Evolutionary conservation across 140 eudicot genomes (phyloP), one percentile per base, ranked within the genome.

Genomic region (Bidens hawaiensis): DNA sequence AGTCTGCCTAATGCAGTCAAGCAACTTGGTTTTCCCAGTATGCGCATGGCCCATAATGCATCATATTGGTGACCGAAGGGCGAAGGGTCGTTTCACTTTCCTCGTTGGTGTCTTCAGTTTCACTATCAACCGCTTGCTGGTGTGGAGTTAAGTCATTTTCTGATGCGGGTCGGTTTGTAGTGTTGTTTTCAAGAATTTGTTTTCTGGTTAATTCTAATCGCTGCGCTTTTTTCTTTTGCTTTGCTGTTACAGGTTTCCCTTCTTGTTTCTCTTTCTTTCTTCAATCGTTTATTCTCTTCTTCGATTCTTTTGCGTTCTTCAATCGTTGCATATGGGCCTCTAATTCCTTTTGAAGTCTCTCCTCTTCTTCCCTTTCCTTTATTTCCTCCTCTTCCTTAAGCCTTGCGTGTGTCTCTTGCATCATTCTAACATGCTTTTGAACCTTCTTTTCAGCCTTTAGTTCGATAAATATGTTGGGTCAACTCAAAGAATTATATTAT

Each of bases 21-120:
- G 98, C 64, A 91, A 72, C 71, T 91, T 87, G 50, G 98, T 91
- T 72, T 91, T 91, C 27, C 98, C 98, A 22, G 95, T 84, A 73
- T 91, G 96, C 27, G 87, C 98, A 34, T 87, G 98, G 34, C 96
- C 98, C 98, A 91, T 84, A 19, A 91, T 91, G 57, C 98, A 91
- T 73, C 98, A 91, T 45, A 91, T 87, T 27, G 98, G 98, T 56
- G 98, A 91, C 65, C 98, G 79, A 2, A 91, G n/a, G n/a, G n/a
- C n/a, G n/a, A n/a, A n/a, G 95, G 57, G 74, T 69, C 46, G 61
- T 75, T 74, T 72, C 87, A 62, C 67, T 70, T 42, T 61, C 89
- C 16, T 79, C 56, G 48, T 74, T 70, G 24, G 60, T 48, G 36
- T 56, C 54, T 63, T 74, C 75, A 63, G 60, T 71, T 59, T 80